Evolutionary conservation across 345 rosid genomes (phyloP).

Genomic region (Syzygium grande): DNA sequence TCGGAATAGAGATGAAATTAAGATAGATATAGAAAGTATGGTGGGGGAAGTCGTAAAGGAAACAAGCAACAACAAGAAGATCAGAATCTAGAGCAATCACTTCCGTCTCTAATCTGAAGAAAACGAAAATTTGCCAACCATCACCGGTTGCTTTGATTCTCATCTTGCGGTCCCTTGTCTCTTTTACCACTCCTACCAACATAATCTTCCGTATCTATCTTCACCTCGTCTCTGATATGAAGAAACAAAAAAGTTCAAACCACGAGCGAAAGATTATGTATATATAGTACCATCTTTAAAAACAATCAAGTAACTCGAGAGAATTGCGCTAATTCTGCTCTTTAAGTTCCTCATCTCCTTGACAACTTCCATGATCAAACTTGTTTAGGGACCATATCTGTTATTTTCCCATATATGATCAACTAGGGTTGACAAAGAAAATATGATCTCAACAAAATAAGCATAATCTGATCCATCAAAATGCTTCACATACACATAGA

Average conservation of each 20-base stretch:
- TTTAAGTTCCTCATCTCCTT: not conserved
- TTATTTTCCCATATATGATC: not conserved
- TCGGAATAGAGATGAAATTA: too few relatives aligned
- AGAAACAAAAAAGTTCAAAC: not conserved
- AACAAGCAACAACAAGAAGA: not conserved
- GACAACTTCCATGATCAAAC: not conserved
- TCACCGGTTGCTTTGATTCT: not conserved
- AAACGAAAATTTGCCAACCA: not conserved
- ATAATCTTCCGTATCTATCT: not conserved
- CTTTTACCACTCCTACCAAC: not conserved
- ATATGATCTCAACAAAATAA: not conserved
- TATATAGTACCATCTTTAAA: not conserved
- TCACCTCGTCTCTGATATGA: not conserved
- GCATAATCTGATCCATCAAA: not conserved
- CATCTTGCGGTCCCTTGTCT: not conserved
- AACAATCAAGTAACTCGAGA: not conserved
- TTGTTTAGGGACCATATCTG: not conserved
- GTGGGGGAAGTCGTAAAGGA: not conserved
- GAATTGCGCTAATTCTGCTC: not conserved
- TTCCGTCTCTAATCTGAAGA: not conserved
- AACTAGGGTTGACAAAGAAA: not conserved
- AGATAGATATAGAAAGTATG: not conserved
- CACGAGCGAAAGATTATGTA: not conserved
- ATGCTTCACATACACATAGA: not conserved
- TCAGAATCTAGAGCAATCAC: not conserved